Evolutionary conservation across 371 early-diverging fungal species (phyloP).

Genomic region (Mortierella sp.): DNA sequence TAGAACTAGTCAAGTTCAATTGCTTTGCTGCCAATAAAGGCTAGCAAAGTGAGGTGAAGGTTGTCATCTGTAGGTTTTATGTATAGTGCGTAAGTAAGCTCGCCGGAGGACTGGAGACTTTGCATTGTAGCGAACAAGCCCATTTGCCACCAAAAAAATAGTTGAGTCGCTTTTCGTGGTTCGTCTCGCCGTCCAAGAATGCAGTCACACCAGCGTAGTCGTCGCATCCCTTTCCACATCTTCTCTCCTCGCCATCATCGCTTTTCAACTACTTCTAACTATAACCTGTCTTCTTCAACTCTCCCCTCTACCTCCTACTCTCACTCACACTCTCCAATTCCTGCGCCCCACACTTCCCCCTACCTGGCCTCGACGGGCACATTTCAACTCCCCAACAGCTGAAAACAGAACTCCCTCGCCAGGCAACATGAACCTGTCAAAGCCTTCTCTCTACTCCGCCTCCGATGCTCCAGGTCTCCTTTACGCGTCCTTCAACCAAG

Average conservation of each 20-base stretch:
- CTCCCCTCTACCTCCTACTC: background rate
- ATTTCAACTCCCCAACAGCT: background rate
- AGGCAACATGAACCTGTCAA: slow-evolving; percentile 70
- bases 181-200: background rate
- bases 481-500: slow-evolving; percentile 79
- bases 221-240: slow-evolving; percentile 9
- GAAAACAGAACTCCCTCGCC: background rate
- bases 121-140: background rate
- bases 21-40: no score
- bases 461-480: slow-evolving; percentile 72
- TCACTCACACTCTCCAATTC: background rate
- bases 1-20: no score
- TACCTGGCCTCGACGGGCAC: slow-evolving; percentile 1
- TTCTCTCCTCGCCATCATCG: background rate
- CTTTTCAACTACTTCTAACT: background rate
- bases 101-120: background rate
- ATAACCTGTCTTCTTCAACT: background rate
- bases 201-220: background rate
- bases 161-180: background rate
- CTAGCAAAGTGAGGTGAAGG: no score
- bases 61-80: no score
- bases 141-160: background rate
- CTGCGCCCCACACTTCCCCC: background rate
- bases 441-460: slow-evolving; percentile 63
- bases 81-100: no score